Evolutionary conservation across 768 basidiomycete genomes (phyloP).

Genomic region (Collybia sordida): DNA sequence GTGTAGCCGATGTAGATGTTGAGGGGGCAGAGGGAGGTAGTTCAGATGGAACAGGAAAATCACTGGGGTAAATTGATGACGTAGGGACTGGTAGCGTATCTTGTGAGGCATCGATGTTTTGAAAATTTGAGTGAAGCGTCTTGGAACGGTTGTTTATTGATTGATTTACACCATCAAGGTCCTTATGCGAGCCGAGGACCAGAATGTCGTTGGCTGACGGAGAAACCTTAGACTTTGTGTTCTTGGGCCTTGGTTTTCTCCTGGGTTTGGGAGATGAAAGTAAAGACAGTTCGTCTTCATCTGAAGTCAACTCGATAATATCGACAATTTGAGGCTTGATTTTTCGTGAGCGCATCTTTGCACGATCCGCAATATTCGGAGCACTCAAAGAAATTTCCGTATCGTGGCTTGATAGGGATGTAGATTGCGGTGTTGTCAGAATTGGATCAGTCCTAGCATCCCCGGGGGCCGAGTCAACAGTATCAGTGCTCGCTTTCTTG

Average conservation of each 20-base stretch:
- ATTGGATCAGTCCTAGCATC: background rate
- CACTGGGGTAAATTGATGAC: conserved; percentile 15
- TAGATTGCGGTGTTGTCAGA: background rate
- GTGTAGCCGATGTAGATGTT: conserved; percentile 23
- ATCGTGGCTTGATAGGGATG: conserved; percentile 4
- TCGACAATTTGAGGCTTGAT: conserved; percentile 24
- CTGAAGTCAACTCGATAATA: conserved; percentile 45
- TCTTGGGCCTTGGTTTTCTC: conserved; percentile 15
- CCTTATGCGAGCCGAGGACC: too few relatives aligned
- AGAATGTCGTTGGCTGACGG: background rate
- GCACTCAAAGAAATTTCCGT: conserved; percentile 16
- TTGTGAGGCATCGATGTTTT: conserved; percentile 5
- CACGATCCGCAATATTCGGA: conserved; percentile 53
- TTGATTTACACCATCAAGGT: too few relatives aligned
- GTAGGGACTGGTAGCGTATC: conserved; percentile 11
- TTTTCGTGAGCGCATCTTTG: conserved; percentile 52
- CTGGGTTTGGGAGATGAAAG: conserved; percentile 30
- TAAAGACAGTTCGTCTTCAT: conserved; percentile 35
- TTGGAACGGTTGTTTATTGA: background rate
- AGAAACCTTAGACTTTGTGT: background rate
- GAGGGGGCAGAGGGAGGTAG: conserved; percentile 36
- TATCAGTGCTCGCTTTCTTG: conserved; percentile 2
- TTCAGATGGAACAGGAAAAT: conserved; percentile 14
- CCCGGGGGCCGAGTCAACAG: conserved; percentile 3
- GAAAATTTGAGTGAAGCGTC: background rate